A percentile compares a stretch with the other conserved stretches of the same genome.
Conservation (phyloP, 257 asterid species). For the Solanum bukasovii region DNA sequence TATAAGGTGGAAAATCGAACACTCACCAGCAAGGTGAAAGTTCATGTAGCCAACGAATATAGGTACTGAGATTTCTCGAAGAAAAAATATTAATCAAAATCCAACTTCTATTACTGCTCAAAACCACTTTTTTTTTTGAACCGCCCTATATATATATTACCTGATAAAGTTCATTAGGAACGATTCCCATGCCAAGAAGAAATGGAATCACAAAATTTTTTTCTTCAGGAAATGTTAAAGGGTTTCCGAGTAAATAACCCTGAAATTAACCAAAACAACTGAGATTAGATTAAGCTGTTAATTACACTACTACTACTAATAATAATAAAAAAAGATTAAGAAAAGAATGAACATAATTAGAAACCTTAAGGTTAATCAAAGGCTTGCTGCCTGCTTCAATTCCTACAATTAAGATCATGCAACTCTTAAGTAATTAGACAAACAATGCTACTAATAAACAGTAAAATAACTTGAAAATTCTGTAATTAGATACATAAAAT, state of each 20-base stretch:
- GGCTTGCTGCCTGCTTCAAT: constrained; percentile 22
- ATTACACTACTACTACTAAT: background rate
- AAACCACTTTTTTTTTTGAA: too few relatives aligned
- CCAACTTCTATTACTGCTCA: background rate
- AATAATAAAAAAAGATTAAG: background rate
- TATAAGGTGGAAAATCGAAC: background rate
- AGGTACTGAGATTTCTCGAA: too few relatives aligned
- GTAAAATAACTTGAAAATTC: background rate
- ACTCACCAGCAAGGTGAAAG: too few relatives aligned
- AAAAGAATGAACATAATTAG: background rate
- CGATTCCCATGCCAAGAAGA: constrained; percentile 29
- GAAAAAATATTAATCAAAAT: too few relatives aligned
- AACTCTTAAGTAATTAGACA: background rate
- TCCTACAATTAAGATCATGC: constrained; percentile 12
- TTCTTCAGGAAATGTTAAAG: constrained; percentile 16
- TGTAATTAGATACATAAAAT: background rate
- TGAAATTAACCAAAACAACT: constrained; percentile 2
- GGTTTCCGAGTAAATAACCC: constrained; percentile 40
- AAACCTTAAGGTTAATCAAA: constrained; percentile 21
- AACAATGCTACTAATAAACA: background rate
- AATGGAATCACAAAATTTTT: constrained; percentile 19
- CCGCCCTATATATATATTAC: background rate
- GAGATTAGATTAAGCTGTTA: background rate
- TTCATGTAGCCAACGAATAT: background rate
- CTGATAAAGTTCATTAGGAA: constrained; percentile 32